Conservation (phyloP, 225 moss, liverwort and hornwort genomes). For the Polytrichum formosum region DNA sequence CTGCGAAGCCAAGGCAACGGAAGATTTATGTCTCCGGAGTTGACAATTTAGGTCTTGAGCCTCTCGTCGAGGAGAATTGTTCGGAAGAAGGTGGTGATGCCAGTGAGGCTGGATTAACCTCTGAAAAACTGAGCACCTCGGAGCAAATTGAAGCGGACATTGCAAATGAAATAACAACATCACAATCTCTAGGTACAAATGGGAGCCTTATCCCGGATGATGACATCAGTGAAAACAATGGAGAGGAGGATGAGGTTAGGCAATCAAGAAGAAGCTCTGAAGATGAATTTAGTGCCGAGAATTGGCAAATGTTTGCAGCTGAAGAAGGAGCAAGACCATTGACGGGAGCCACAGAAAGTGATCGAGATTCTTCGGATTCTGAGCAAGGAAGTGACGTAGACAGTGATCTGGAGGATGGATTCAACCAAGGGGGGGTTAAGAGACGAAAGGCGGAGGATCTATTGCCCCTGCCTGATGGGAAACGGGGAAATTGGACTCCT, state of each 20-base stretch:
- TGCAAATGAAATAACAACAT: conserved; percentile 7
- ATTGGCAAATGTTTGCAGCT: conserved; percentile 50
- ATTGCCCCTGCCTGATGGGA: conserved; percentile 22
- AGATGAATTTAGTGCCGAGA: conserved; percentile 20
- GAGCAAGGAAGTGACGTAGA: conserved; percentile 19
- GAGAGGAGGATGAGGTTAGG: conserved; percentile 21
- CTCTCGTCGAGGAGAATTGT: conserved; percentile 18
- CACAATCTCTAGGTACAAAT: conserved; percentile 31
- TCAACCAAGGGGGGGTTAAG: conserved; percentile 12
- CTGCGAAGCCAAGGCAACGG: conserved; percentile 16
- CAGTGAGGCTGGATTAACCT: neutral
- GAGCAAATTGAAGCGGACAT: conserved; percentile 6
- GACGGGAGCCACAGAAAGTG: conserved; percentile 1
- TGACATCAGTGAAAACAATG: conserved; percentile 4
- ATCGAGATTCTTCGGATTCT: neutral
- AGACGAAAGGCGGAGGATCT: conserved; percentile 40
- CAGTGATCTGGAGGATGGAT: conserved; percentile 16
- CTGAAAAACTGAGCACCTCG: conserved; percentile 2
- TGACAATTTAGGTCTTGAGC: conserved; percentile 30
- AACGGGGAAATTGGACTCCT: conserved; percentile 44
- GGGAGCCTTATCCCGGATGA: conserved; percentile 19
- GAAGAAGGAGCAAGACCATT: conserved; percentile 39
- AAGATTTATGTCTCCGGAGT: conserved; percentile 8
- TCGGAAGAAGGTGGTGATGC: neutral
- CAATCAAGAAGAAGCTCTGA: conserved; percentile 19